Conservation (phyloP, 202 grass and related monocot genomes). For the Setaria viridis region DNA sequence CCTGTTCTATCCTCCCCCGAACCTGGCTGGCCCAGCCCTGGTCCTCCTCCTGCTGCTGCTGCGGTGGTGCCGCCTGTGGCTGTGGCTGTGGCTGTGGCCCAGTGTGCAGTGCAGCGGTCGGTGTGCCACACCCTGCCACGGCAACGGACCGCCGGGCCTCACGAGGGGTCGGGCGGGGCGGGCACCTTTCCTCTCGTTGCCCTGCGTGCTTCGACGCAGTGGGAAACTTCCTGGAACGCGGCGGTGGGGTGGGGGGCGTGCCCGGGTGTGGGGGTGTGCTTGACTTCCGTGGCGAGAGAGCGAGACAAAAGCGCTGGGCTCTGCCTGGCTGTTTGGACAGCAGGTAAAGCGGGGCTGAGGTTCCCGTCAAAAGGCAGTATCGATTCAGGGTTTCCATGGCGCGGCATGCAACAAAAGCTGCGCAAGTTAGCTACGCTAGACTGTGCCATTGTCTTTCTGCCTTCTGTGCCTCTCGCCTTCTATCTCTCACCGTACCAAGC, state of each 20-base stretch:
- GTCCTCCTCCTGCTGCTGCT: not conserved
- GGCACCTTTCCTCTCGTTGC: not conserved
- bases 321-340: not conserved
- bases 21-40: not conserved
- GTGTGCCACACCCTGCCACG: not conserved
- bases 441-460: not conserved
- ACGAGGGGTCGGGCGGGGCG: not conserved
- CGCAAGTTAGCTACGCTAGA: not conserved
- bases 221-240: slow-evolving; percentile 43
- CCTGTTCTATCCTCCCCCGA: not conserved
- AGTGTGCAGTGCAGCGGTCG: not conserved
- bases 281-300: not conserved
- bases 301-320: not conserved
- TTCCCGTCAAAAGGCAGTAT: slow-evolving; percentile 31
- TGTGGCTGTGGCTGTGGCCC: not conserved
- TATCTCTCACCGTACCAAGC: not conserved
- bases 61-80: not conserved
- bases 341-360: not conserved
- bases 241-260: not conserved
- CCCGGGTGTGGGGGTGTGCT: not conserved
- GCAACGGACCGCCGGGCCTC: not conserved
- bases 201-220: slow-evolving; percentile 7
- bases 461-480: not conserved
- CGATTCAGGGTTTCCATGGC: slow-evolving; percentile 36
- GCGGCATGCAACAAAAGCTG: slow-evolving; percentile 44